Percentiles rank a stretch among this genome's conserved stretches.
phyloP scores from a whole-genome alignment of 768 basidiomycete genomes.

The Russula vinacea region DNA sequence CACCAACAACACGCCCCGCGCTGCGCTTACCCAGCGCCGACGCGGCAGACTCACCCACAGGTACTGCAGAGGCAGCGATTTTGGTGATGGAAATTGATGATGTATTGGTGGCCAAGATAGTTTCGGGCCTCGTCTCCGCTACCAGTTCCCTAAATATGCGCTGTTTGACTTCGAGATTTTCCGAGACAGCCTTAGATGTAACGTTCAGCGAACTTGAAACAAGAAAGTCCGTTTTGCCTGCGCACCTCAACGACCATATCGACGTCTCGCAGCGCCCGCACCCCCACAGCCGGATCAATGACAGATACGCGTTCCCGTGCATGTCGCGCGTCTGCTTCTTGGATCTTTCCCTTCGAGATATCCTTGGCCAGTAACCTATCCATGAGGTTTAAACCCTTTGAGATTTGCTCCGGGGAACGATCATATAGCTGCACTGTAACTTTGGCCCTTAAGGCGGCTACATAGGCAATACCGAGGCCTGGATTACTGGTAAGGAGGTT shows the following conservation, averaged over 20 bases:
- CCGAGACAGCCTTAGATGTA: constrained; percentile 73
- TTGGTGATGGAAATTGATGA: constrained; percentile 94
- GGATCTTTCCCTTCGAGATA: constrained; percentile 75
- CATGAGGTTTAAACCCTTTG: constrained; percentile 66
- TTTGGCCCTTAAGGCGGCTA: constrained; percentile 79
- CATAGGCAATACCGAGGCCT: constrained; percentile 89
- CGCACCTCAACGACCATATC: constrained; percentile 89
- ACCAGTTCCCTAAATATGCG: constrained; percentile 70
- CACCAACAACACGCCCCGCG: constrained; percentile 80
- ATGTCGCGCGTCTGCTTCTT: constrained; percentile 65
- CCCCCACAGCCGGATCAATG: constrained; percentile 47
- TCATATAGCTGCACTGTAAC: constrained; percentile 87
- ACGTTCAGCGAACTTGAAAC: background rate
- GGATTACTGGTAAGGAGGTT: background rate
- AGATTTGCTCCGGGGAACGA: constrained; percentile 67
- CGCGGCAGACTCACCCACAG: constrained; percentile 52
- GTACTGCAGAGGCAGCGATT: constrained; percentile 78
- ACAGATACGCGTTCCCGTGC: constrained; percentile 63
- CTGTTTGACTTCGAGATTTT: constrained; percentile 75
- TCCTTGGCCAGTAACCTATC: constrained; percentile 89
- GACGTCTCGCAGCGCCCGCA: constrained; percentile 66
- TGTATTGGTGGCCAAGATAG: constrained; percentile 90
- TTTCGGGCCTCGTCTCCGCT: constrained; percentile 60
- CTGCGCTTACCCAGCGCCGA: constrained; percentile 61
- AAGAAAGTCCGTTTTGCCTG: constrained; percentile 1